These are phyloP conservation scores for Powellomyces hirtus DNA, from an alignment of 192 early-diverging fungal genomes.

Conservation along the genomic window DNA sequence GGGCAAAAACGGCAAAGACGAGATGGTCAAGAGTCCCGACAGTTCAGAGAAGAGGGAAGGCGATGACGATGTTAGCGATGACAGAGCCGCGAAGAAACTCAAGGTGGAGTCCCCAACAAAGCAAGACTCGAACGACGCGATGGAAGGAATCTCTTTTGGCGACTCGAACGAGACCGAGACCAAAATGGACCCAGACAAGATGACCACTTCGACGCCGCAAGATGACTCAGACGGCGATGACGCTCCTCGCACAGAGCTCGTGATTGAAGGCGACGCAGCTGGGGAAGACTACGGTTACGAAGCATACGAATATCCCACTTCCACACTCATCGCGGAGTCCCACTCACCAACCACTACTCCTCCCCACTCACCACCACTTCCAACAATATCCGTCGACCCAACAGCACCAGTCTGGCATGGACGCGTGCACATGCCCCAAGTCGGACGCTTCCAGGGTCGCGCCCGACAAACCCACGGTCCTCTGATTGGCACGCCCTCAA, in stretches of 20 bases:
- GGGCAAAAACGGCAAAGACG: not conserved
- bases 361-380: conserved; percentile 1
- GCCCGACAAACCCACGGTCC: conserved; percentile 64
- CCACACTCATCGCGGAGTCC: not conserved
- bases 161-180: not conserved
- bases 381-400: conserved; percentile 1
- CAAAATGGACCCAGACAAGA: not conserved
- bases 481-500: conserved; percentile 30
- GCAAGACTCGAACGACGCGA: not conserved
- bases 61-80: not conserved
- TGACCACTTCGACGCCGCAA: not conserved
- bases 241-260: conserved; percentile 29
- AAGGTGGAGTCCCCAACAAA: conserved; percentile 8
- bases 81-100: not conserved
- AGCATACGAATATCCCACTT: not conserved
- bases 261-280: conserved; percentile 28
- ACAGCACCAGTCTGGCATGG: conserved; percentile 58
- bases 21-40: not conserved
- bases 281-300: conserved; percentile 32
- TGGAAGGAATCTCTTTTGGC: not conserved
- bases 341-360: not conserved
- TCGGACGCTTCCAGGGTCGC: conserved; percentile 53
- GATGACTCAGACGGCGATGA: not conserved
- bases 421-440: conserved; percentile 60
- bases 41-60: not conserved